Evolutionary conservation across 495 filamentous ascomycete species (phyloP).

Genomic region (Penicillium coprophilum): DNA sequence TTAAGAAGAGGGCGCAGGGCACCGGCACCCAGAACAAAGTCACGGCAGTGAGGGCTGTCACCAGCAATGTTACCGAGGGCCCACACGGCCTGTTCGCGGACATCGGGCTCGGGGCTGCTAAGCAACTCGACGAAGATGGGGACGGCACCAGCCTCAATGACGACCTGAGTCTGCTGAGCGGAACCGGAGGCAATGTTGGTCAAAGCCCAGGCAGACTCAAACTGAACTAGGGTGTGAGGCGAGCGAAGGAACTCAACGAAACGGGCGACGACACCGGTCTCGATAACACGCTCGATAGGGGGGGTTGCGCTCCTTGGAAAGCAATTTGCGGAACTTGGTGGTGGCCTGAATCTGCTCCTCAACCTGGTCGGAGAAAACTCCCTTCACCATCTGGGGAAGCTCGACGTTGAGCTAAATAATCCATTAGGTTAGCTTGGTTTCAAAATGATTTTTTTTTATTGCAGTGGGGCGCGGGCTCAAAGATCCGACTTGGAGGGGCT

Average conservation of each 20-base stretch:
- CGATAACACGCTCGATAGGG: constrained; percentile 97
- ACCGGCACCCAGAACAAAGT: constrained; percentile 88
- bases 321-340: constrained; percentile 95
- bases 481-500: constrained; percentile 28
- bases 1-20: constrained; percentile 85
- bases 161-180: constrained; percentile 95
- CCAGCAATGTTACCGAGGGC: constrained; percentile 98
- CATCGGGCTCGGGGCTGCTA: constrained; percentile 93
- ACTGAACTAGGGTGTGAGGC: constrained; percentile 97
- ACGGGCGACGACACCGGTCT: constrained; percentile 94
- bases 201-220: constrained; percentile 98
- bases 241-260: constrained; percentile 99
- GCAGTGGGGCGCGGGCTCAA: constrained; percentile 23
- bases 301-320: constrained; percentile 98
- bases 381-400: constrained; percentile 95
- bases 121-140: constrained; percentile 98
- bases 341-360: constrained; percentile 98
- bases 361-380: constrained; percentile 98
- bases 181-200: constrained; percentile 99
- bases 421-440: constrained; percentile 40
- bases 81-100: constrained; percentile 98
- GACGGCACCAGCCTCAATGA: constrained; percentile 97
- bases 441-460: constrained; percentile 9
- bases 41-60: constrained; percentile 94
- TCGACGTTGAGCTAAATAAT: constrained; percentile 84